phyloP scores from a whole-genome alignment of 1,284 basidiomycete species.

The Pascua sp. region DNA sequence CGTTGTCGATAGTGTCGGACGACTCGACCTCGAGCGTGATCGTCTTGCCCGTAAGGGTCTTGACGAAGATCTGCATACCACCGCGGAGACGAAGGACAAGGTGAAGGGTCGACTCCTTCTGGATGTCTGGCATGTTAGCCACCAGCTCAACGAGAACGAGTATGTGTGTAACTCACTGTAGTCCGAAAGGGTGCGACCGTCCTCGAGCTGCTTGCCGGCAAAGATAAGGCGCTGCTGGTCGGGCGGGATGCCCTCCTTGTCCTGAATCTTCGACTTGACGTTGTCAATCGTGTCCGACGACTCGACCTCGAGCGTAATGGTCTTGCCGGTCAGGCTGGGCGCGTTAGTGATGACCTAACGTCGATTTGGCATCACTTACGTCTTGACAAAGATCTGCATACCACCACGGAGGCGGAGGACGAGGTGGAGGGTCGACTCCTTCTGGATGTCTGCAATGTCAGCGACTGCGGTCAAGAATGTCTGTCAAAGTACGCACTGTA shows the following conservation, averaged over 20 bases:
- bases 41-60: slow-evolving; percentile 98
- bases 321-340: slow-evolving; percentile 93
- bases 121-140: slow-evolving; percentile 61
- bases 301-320: slow-evolving; percentile 91
- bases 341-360: neutral
- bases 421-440: slow-evolving; percentile 96
- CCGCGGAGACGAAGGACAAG: slow-evolving; percentile 81
- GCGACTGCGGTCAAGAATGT: neutral
- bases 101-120: slow-evolving; percentile 94
- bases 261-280: slow-evolving; percentile 93
- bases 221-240: slow-evolving; percentile 98
- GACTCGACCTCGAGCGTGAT: slow-evolving; percentile 94
- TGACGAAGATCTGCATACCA: slow-evolving; percentile 77
- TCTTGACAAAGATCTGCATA: slow-evolving; percentile 54
- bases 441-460: slow-evolving; percentile 71
- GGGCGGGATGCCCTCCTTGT: slow-evolving; percentile 78
- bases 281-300: slow-evolving; percentile 91
- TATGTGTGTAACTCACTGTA: slow-evolving; percentile 55
- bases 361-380: neutral
- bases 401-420: slow-evolving; percentile 97
- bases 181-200: slow-evolving; percentile 82
- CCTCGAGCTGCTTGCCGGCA: slow-evolving; percentile 96
- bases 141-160: too few species aligned
- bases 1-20: slow-evolving; percentile 94
- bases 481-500: slow-evolving; percentile 57